phyloP scores from a whole-genome alignment of 129 eudicot species.

The Flaveria bidentis region DNA sequence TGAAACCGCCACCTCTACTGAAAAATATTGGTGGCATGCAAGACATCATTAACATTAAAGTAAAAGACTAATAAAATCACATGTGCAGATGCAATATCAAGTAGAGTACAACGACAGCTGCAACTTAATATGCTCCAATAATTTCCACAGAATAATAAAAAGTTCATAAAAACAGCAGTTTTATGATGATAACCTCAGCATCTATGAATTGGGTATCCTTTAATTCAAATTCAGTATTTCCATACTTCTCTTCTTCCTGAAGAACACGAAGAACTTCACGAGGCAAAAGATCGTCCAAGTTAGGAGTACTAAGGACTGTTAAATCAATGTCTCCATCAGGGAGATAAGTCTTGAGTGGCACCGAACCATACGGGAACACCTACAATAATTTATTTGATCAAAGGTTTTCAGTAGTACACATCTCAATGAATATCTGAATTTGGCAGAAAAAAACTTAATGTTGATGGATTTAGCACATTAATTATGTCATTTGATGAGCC shows the following conservation, averaged over 20 bases:
- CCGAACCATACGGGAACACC: slow-evolving; percentile 94
- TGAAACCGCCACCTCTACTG: background rate
- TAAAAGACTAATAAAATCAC: background rate
- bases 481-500: slow-evolving; percentile 1
- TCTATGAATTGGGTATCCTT: slow-evolving; percentile 80
- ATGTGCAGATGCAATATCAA: background rate
- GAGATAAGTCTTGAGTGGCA: slow-evolving; percentile 89
- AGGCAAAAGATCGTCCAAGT: slow-evolving; percentile 52
- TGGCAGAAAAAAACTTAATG: background rate
- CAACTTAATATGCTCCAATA: background rate
- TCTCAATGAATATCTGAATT: background rate
- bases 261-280: slow-evolving; percentile 73
- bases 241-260: slow-evolving; percentile 64
- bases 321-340: slow-evolving; percentile 99
- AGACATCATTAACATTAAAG: slow-evolving; percentile 12
- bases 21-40: background rate
- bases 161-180: background rate
- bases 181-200: slow-evolving; percentile 69
- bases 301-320: slow-evolving; percentile 58
- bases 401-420: slow-evolving; percentile 6
- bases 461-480: background rate
- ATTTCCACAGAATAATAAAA: background rate
- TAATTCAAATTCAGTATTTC: slow-evolving; percentile 60
- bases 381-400: slow-evolving; percentile 26
- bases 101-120: background rate